These are phyloP conservation scores for Coffea humblotiana DNA, from an alignment of 305 asterid genomes.

Conservation along the genomic window DNA sequence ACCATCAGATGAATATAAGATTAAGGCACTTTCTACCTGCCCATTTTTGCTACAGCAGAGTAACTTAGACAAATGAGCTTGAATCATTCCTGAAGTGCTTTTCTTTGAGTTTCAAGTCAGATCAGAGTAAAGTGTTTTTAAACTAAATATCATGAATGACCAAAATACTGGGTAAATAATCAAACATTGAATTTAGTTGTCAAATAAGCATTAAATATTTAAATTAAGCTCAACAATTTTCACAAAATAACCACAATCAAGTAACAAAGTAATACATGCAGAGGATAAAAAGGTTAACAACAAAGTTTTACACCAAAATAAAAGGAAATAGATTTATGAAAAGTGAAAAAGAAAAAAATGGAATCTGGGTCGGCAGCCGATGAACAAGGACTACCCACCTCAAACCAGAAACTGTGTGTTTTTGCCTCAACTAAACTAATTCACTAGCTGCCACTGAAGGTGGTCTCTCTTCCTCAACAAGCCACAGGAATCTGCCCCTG, in stretches of 20 bases:
- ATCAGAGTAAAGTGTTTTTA: no score
- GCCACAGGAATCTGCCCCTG: slow-evolving; percentile 83
- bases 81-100: no score
- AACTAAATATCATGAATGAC: not conserved
- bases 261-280: not conserved
- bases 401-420: slow-evolving; percentile 86
- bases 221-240: not conserved
- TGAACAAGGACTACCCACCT: slow-evolving; percentile 48
- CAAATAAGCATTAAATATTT: not conserved
- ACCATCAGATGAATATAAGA: no score
- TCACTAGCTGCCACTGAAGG: slow-evolving; percentile 76
- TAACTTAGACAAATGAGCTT: no score
- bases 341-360: not conserved
- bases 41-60: no score
- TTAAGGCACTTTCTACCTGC: no score
- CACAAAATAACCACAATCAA: not conserved
- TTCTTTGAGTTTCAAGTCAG: no score
- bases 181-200: no score
- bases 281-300: not conserved
- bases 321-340: not conserved
- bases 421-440: slow-evolving; percentile 77
- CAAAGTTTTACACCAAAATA: not conserved
- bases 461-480: slow-evolving; percentile 64
- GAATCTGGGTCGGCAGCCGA: not conserved
- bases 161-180: not conserved